phyloP scores from a whole-genome alignment of 1,284 basidiomycete species.

The Fomitopsis palustris region DNA sequence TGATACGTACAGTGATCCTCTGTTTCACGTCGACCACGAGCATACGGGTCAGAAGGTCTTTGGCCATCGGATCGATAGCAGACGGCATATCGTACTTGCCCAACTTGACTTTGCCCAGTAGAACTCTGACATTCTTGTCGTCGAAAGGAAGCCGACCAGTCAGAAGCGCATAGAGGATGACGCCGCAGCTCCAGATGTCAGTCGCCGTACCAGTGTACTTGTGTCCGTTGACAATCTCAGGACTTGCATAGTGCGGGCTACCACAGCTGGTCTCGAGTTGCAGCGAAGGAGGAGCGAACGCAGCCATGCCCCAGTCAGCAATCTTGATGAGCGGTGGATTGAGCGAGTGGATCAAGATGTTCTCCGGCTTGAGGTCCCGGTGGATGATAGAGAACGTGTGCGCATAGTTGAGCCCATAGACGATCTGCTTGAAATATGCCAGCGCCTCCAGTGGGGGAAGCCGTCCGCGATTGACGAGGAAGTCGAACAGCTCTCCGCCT shows the following conservation, averaged over 20 bases:
- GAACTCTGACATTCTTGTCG: slow-evolving; percentile 77
- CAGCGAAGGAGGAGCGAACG: slow-evolving; percentile 76
- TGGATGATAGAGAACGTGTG: slow-evolving; percentile 99
- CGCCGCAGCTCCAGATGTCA: slow-evolving; percentile 94
- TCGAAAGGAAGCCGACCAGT: slow-evolving; percentile 89
- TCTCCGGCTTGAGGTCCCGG: slow-evolving; percentile 98
- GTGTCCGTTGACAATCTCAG: slow-evolving; percentile 95
- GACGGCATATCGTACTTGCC: slow-evolving; percentile 84
- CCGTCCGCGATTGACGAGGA: slow-evolving; percentile 87
- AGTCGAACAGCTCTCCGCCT: slow-evolving; percentile 98
- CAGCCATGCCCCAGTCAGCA: slow-evolving; percentile 99
- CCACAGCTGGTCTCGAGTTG: slow-evolving; percentile 97
- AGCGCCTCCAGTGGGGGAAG: slow-evolving; percentile 84
- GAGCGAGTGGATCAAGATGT: slow-evolving; percentile 85
- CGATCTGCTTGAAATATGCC: slow-evolving; percentile 95
- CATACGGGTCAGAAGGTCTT: slow-evolving; percentile 79
- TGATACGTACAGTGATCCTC: slow-evolving; percentile 74
- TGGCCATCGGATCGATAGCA: slow-evolving; percentile 70
- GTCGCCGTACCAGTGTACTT: slow-evolving; percentile 93
- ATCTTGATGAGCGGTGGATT: slow-evolving; percentile 91
- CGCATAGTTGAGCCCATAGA: slow-evolving; percentile 95
- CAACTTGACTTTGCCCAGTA: slow-evolving; percentile 88
- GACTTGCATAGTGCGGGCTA: slow-evolving; percentile 96
- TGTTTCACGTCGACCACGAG: slow-evolving; percentile 86
- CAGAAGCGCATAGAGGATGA: slow-evolving; percentile 86